A percentile compares a stretch with the other conserved stretches of the same genome.
Conservation (phyloP, 2,329 filamentous ascomycete species). For the Cadophora sp. region DNA sequence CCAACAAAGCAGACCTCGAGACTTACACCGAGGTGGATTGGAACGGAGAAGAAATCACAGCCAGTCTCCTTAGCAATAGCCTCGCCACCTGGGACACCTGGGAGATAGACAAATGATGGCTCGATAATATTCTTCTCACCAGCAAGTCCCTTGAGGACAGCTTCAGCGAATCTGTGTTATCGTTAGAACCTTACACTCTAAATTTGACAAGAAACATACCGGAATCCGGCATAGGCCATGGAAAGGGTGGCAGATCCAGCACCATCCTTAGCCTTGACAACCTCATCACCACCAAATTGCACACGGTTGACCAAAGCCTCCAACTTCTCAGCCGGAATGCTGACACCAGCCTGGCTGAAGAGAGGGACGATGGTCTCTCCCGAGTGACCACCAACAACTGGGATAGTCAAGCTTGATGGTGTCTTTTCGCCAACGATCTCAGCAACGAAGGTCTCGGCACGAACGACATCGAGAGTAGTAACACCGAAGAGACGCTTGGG, state of each 20-base stretch:
- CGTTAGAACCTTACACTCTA: constrained; percentile 22
- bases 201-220: constrained; percentile 57
- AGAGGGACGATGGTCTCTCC: constrained; percentile 98
- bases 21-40: constrained; percentile 91
- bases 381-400: constrained; percentile 96
- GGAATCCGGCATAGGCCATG: constrained; percentile 95
- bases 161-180: constrained; percentile 80
- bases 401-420: constrained; percentile 82
- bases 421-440: constrained; percentile 83
- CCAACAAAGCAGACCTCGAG: constrained; percentile 36
- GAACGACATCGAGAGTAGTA: constrained; percentile 97
- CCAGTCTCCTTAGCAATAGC: constrained; percentile 85
- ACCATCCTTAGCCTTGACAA: constrained; percentile 93
- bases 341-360: constrained; percentile 86
- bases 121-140: constrained; percentile 94
- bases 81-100: constrained; percentile 86
- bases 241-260: constrained; percentile 89
- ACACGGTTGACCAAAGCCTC: constrained; percentile 92
- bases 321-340: constrained; percentile 88
- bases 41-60: constrained; percentile 93
- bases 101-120: constrained; percentile 94
- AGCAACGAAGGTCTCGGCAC: constrained; percentile 95
- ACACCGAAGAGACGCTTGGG: constrained; percentile 96
- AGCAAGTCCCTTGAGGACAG: constrained; percentile 89
- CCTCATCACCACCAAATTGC: constrained; percentile 97